These are phyloP conservation scores for Termitomyces sp. DNA, from an alignment of 768 basidiomycete genomes.

Conservation along the genomic window DNA sequence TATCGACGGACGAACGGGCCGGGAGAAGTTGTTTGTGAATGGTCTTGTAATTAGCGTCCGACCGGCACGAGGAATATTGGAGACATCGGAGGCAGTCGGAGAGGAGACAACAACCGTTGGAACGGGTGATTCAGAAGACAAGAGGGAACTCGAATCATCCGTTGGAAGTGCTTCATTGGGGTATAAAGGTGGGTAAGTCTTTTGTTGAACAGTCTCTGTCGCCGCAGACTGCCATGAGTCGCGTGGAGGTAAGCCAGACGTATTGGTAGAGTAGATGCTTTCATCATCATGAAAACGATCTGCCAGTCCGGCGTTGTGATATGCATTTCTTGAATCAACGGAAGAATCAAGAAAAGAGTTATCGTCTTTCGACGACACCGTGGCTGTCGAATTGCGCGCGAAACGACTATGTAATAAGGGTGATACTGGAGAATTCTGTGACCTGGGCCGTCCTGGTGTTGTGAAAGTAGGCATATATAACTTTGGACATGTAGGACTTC, in stretches of 20 bases:
- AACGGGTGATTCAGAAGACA: constrained; percentile 21
- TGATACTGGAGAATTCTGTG: constrained; percentile 23
- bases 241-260: constrained; percentile 24
- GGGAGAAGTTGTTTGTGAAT: constrained; percentile 57
- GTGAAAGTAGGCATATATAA: constrained; percentile 5
- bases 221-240: constrained; percentile 36
- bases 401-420: constrained; percentile 47
- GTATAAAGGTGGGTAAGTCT: neutral
- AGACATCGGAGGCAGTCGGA: constrained; percentile 21
- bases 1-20: constrained; percentile 47
- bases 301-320: constrained; percentile 25
- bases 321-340: constrained; percentile 23
- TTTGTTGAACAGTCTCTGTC: constrained; percentile 10
- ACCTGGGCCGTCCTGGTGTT: constrained; percentile 6
- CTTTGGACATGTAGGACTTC: neutral
- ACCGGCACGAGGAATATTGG: constrained; percentile 18
- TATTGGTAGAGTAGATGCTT: constrained; percentile 35
- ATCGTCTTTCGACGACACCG: constrained; percentile 32
- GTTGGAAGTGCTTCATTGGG: neutral
- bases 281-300: constrained; percentile 33
- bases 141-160: neutral
- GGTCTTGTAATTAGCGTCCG: constrained; percentile 40
- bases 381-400: constrained; percentile 35
- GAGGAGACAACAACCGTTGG: constrained; percentile 56
- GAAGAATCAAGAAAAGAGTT: constrained; percentile 30